Evolutionary conservation across 148 eudicot genomes (phyloP).

Genomic region (Chenopodium formosanum): DNA sequence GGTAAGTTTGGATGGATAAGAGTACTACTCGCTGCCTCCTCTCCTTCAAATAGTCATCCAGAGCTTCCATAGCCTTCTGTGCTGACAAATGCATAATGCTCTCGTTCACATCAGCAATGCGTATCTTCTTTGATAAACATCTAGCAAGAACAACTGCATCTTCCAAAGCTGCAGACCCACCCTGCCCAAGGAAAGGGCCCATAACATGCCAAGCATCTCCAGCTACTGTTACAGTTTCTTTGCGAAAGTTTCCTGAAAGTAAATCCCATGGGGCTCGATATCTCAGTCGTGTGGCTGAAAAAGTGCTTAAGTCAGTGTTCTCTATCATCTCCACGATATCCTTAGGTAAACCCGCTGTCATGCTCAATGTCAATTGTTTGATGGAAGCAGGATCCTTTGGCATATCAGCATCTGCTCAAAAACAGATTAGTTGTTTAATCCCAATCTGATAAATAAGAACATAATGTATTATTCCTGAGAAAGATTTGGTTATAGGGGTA

Average conservation of each 20-base stretch:
- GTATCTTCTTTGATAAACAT: conserved; percentile 32
- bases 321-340: conserved; percentile 37
- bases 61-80: conserved; percentile 35
- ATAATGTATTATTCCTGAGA: background rate
- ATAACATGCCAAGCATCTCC: conserved; percentile 78
- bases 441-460: background rate
- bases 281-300: conserved; percentile 42
- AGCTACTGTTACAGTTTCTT: conserved; percentile 46
- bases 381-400: conserved; percentile 39
- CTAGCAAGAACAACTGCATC: conserved; percentile 64
- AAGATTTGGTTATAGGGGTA: background rate
- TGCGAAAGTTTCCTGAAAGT: conserved; percentile 35
- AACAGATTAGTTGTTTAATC: background rate
- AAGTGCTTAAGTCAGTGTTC: conserved; percentile 31
- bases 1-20: conserved; percentile 37
- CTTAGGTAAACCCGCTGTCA: conserved; percentile 27
- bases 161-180: conserved; percentile 65
- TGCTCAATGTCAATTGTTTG: conserved; percentile 26
- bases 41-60: conserved; percentile 50
- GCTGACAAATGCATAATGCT: conserved; percentile 7
- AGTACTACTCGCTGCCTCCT: conserved; percentile 39
- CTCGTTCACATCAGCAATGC: background rate
- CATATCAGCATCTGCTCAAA: conserved; percentile 31
- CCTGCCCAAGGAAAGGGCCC: conserved; percentile 74
- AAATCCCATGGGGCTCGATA: conserved; percentile 60